These are phyloP conservation scores for Alternaria metachromatica DNA, from an alignment of 2,329 filamentous ascomycete genomes.

Conservation along the genomic window DNA sequence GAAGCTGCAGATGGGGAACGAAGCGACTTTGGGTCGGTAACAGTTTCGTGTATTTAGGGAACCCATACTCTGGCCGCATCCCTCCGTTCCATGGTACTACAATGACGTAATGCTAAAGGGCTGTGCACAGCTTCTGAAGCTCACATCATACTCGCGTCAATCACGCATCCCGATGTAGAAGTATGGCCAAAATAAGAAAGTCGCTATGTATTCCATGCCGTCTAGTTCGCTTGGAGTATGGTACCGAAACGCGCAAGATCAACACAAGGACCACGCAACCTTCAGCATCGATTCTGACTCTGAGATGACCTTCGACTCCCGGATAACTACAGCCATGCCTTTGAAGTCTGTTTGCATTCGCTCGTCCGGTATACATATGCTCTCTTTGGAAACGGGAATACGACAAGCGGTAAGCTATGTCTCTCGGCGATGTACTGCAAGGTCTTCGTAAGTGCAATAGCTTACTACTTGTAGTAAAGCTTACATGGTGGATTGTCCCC, in stretches of 20 bases:
- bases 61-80: neutral
- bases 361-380: neutral
- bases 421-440: too few species aligned
- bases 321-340: neutral
- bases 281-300: neutral
- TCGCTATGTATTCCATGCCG: neutral
- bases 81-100: neutral
- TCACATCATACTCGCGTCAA: neutral
- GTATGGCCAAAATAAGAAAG: neutral
- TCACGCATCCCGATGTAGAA: fast-evolving
- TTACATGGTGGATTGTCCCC: too few species aligned
- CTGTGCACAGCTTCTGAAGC: neutral
- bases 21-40: neutral
- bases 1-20: neutral
- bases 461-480: too few species aligned
- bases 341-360: neutral
- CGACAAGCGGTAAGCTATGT: too few species aligned
- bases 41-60: neutral
- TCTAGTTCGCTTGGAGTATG: too few species aligned
- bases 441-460: too few species aligned
- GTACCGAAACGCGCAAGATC: neutral
- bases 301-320: fast-evolving
- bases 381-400: too few species aligned
- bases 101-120: neutral
- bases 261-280: too few species aligned